Conservation (phyloP, 208 protist genomes). For the Vickermania ingenoplastis region DNA sequence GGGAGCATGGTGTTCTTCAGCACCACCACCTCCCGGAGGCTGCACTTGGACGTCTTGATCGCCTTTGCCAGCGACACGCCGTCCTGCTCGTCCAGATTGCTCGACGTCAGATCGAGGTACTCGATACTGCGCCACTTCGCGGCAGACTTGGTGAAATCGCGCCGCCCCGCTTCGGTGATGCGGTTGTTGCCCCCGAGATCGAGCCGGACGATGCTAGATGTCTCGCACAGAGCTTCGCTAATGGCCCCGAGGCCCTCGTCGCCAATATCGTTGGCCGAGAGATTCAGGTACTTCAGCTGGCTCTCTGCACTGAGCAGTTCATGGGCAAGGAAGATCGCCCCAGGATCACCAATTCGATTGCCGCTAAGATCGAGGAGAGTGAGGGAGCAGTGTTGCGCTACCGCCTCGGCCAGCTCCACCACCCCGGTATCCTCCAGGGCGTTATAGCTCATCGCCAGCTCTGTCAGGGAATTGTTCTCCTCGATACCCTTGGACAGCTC, state of each 20-base stretch:
- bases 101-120: slow-evolving; percentile 67
- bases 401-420: slow-evolving; percentile 30
- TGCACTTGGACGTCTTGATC: slow-evolving; percentile 26
- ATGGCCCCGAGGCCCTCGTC: slow-evolving; percentile 64
- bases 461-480: slow-evolving; percentile 29
- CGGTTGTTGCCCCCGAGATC: slow-evolving; percentile 69
- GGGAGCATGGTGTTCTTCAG: slow-evolving; percentile 34
- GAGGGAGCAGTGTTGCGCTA: slow-evolving; percentile 43
- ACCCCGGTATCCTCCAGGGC: slow-evolving; percentile 60
- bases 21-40: slow-evolving; percentile 58
- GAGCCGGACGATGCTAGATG: slow-evolving; percentile 35
- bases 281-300: slow-evolving; percentile 47
- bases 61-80: slow-evolving; percentile 31
- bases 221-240: slow-evolving; percentile 41
- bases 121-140: slow-evolving; percentile 30
- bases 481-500: slow-evolving; percentile 69
- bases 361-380: slow-evolving; percentile 63
- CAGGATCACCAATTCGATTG: slow-evolving; percentile 67
- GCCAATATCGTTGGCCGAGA: slow-evolving; percentile 73
- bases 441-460: slow-evolving; percentile 72
- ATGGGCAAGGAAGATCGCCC: slow-evolving; percentile 50
- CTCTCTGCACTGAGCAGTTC: slow-evolving; percentile 44
- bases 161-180: slow-evolving; percentile 40
- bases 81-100: slow-evolving; percentile 59
- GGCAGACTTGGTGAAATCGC: slow-evolving; percentile 29